Base-by-base conservation (phyloP, 2,329 filamentous ascomycete species). In the Fusarium protoensiforme region DNA sequence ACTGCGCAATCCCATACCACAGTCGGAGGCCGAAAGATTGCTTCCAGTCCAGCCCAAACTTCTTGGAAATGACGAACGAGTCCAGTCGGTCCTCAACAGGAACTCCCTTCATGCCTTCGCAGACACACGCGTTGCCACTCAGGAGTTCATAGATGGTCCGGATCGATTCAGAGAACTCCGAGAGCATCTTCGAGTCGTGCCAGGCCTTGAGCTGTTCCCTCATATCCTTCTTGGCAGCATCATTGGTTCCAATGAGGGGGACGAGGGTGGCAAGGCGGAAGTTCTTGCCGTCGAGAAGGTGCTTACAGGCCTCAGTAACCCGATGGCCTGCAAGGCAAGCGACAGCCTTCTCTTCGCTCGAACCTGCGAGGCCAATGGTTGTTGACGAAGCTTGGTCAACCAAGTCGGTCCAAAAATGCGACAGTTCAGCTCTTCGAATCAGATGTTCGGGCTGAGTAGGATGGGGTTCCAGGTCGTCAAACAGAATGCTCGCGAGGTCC, bases 21-120 rank as follows among this genome's bases (percentile, higher is more conserved):
- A 99, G 86, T 48, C 95, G 91, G 58, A 99, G 87, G 13, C 94
- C 96, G 81, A 99, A 98, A 1, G 95, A 92, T 79, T 97, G 95
- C 81, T 94, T 92, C 96, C 96, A 99, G 80, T 97, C 93, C 38
- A 99, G 87, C 6, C 91, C 91, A 80, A 98, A 99, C 54, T 92
- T 92, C 77, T 93, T 89, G 1, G 94, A 93, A 73, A 99, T 93
- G 62, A 91, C 88, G 79, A 99, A 98, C 0, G 92, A 92, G 16
- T 92, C 89, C 41, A 92, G 89, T 51, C 93, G 92, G 82, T 98
- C 94, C 81, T 98, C 96, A 10, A 92, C 84, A 1, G 93, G 90
- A 8, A 89, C 91, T 4, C 87, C 87, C 73, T 91, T 92, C 78
- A 93, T 92, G 13, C 96, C 96, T 74, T 95, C 90, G 67, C 94